These are phyloP conservation scores for Acanthamoeba royreba DNA, from an alignment of 208 protist species.

Conservation along the genomic window DNA sequence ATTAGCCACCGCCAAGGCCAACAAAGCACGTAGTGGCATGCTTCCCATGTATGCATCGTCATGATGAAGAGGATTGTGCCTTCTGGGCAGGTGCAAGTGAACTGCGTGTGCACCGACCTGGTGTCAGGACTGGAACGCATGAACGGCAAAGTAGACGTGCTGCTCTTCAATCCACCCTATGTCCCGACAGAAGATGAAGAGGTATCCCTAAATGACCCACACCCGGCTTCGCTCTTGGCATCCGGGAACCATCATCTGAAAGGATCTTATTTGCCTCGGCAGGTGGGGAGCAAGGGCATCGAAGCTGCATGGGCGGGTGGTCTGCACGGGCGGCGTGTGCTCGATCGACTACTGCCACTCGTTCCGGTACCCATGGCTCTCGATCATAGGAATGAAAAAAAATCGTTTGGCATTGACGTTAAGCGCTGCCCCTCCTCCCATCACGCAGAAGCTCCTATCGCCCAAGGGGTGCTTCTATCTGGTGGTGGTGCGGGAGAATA, in stretches of 20 bases:
- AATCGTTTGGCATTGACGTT: neutral
- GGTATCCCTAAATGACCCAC: neutral
- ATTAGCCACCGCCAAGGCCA: slow-evolving; percentile 32
- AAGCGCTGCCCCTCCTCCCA: neutral
- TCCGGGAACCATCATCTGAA: neutral
- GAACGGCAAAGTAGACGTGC: slow-evolving; percentile 49
- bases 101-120: slow-evolving; percentile 52
- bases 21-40: neutral
- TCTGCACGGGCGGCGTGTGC: slow-evolving; percentile 50
- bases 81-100: neutral
- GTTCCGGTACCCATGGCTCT: neutral
- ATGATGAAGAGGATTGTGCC: neutral
- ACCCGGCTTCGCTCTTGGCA: neutral
- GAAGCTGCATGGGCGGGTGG: slow-evolving; percentile 63
- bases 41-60: neutral
- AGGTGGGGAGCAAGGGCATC: slow-evolving; percentile 34
- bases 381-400: neutral
- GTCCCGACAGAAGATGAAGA: slow-evolving; percentile 60
- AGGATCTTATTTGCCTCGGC: no score
- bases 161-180: slow-evolving; percentile 69
- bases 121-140: slow-evolving; percentile 2
- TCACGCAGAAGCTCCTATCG: slow-evolving; percentile 45
- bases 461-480: slow-evolving; percentile 59
- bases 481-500: slow-evolving; percentile 62
- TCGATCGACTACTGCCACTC: slow-evolving; percentile 65